Conservation (phyloP, 805 yeast genomes). For the Starmera amethionina region DNA sequence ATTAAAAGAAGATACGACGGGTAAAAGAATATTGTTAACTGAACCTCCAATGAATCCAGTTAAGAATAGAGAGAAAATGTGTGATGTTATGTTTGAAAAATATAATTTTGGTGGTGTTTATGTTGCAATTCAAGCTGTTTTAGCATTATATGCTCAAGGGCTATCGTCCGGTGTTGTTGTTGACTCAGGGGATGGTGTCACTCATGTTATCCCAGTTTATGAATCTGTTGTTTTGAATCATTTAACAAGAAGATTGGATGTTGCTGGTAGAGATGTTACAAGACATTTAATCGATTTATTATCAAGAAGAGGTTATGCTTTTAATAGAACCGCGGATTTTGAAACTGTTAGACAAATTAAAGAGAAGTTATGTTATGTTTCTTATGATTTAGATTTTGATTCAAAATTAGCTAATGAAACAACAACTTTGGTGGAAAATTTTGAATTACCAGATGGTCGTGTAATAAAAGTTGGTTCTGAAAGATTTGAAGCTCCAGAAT, state of each 20-base stretch:
- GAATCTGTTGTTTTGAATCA: conserved; percentile 96
- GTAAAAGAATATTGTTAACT: conserved; percentile 76
- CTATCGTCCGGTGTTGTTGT: conserved; percentile 95
- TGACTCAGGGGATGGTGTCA: conserved; percentile 98
- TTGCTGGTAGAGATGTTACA: conserved; percentile 98
- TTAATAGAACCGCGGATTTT: conserved; percentile 96
- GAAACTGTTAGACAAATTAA: conserved; percentile 97
- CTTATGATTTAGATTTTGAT: conserved; percentile 89
- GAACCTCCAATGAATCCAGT: conserved; percentile 98
- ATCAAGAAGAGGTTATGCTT: conserved; percentile 94
- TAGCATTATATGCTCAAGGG: conserved; percentile 96
- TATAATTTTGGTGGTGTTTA: conserved; percentile 88
- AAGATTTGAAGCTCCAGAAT: conserved; percentile 94
- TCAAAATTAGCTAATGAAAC: conserved; percentile 83
- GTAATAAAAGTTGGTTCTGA: conserved; percentile 90
- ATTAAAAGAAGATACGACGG: conserved; percentile 72
- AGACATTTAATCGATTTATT: conserved; percentile 84
- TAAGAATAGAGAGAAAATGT: conserved; percentile 84
- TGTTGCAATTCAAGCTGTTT: conserved; percentile 95
- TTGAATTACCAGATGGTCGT: conserved; percentile 96
- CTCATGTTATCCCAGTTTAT: conserved; percentile 96
- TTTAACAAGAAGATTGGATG: conserved; percentile 83
- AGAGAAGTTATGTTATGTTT: conserved; percentile 91
- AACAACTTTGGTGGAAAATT: conserved; percentile 85
- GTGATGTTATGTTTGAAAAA: conserved; percentile 86